phyloP scores from a whole-genome alignment of 2,329 filamentous ascomycete genomes.

The Magnaporthiopsis incrustans region DNA sequence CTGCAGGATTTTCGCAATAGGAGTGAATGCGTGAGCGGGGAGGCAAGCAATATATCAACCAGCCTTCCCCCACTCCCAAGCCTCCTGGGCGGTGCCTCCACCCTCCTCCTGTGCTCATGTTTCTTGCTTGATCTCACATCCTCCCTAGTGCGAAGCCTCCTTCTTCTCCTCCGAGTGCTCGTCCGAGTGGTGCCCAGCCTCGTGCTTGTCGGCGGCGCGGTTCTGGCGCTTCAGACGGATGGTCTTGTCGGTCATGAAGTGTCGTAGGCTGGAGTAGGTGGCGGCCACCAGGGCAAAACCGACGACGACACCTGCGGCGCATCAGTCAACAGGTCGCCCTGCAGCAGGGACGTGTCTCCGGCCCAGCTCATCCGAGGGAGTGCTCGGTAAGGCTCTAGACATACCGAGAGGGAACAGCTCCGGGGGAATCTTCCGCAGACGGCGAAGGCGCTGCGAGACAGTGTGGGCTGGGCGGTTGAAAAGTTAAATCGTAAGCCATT shows the following conservation, averaged over 20 bases:
- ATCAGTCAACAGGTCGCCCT: background rate
- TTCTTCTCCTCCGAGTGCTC: constrained; percentile 11
- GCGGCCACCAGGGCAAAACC: constrained; percentile 75
- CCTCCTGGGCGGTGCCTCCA: background rate
- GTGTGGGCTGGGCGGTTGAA: constrained; percentile 65
- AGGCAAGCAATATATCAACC: background rate
- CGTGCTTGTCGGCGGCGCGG: constrained; percentile 32
- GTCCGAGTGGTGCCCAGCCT: constrained; percentile 24
- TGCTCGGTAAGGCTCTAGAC: background rate
- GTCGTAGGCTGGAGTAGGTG: constrained; percentile 71
- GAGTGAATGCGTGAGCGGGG: background rate
- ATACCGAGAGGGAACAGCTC: constrained; percentile 93
- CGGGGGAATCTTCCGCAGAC: constrained; percentile 80
- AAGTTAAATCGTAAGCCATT: constrained; percentile 10
- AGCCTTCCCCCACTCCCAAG: too few relatives aligned
- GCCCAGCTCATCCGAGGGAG: background rate
- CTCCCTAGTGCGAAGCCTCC: constrained; percentile 1
- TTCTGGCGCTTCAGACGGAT: constrained; percentile 76
- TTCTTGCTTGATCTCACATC: background rate
- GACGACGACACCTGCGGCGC: constrained; percentile 67
- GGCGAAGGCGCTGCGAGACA: constrained; percentile 88
- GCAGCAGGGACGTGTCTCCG: background rate
- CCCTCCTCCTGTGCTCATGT: background rate
- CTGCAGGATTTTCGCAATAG: background rate
- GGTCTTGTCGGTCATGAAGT: constrained; percentile 84